Evolutionary conservation across 352 stramenopile genomes (phyloP).

Genomic region (Pythium biforme): DNA sequence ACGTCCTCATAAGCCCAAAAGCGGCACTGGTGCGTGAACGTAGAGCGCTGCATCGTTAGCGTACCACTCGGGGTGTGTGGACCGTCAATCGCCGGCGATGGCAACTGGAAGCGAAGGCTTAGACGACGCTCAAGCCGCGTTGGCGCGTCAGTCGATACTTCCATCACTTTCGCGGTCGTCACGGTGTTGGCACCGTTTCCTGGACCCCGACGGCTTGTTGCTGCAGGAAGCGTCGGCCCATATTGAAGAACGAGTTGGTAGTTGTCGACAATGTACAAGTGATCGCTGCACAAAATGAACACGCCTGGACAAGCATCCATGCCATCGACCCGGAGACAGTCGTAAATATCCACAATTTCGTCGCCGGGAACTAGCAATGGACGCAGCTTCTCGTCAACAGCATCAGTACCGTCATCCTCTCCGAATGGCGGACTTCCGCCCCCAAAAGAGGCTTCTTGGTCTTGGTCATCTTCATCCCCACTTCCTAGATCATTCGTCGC

Average conservation of each 20-base stretch:
- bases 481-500: constrained; percentile 21
- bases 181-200: neutral
- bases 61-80: constrained; percentile 17
- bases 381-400: constrained; percentile 65
- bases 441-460: constrained; percentile 20
- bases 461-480: constrained; percentile 28
- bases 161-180: constrained; percentile 35
- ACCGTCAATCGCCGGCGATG: constrained; percentile 10
- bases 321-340: constrained; percentile 73
- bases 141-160: constrained; percentile 45
- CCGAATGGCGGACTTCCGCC: constrained; percentile 10
- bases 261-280: constrained; percentile 76
- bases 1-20: constrained; percentile 77
- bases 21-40: constrained; percentile 59
- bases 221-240: constrained; percentile 14
- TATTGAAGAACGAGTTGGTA: constrained; percentile 43
- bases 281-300: constrained; percentile 63
- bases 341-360: constrained; percentile 62
- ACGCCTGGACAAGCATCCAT: constrained; percentile 75
- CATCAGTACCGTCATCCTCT: constrained; percentile 20
- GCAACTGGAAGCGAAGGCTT: constrained; percentile 38
- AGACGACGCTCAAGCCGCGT: constrained; percentile 56
- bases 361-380: constrained; percentile 64
- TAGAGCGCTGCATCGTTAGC: constrained; percentile 32
- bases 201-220: neutral